Percentiles rank a stretch among this genome's conserved stretches.
Conservation (phyloP, 129 eudicot species). For the Glebionis coronaria region DNA sequence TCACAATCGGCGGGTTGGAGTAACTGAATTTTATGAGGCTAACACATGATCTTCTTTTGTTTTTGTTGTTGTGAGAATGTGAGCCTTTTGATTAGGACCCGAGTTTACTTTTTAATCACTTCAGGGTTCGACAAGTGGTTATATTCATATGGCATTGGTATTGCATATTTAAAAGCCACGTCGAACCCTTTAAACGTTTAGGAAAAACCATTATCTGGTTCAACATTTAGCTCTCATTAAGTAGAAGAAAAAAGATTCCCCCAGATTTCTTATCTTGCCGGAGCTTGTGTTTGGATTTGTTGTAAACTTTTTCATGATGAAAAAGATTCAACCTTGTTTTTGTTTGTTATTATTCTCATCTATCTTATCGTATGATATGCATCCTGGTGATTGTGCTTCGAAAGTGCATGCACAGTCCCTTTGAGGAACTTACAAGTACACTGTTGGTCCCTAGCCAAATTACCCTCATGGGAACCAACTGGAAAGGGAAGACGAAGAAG, state of each 20-base stretch:
- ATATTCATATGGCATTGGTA: constrained; percentile 36
- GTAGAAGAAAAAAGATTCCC: constrained; percentile 25
- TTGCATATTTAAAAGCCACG: constrained; percentile 47
- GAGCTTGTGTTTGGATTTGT: constrained; percentile 41
- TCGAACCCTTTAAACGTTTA: constrained; percentile 34
- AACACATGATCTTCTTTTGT: constrained; percentile 16
- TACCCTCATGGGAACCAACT: too few relatives aligned
- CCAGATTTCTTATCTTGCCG: constrained; percentile 31
- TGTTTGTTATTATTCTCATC: neutral
- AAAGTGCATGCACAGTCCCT: too few relatives aligned
- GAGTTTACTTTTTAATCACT: constrained; percentile 28
- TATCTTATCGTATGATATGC: too few relatives aligned
- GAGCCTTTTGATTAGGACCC: constrained; percentile 29
- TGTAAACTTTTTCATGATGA: constrained; percentile 36
- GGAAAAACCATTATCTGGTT: constrained; percentile 9
- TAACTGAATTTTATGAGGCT: constrained; percentile 29
- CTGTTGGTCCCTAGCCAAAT: too few relatives aligned
- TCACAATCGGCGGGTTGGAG: constrained; percentile 44
- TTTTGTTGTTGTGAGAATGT: constrained; percentile 43
- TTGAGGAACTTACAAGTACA: too few relatives aligned
- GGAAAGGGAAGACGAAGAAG: too few relatives aligned
- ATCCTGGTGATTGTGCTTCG: too few relatives aligned
- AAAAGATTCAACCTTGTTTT: constrained; percentile 30
- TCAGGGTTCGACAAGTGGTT: constrained; percentile 38
- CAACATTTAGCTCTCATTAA: constrained; percentile 8